Evolutionary conservation across 495 filamentous ascomycete genomes (phyloP), one percentile per base, ranked within the genome.

Genomic region (Oleoguttula mirabilis): DNA sequence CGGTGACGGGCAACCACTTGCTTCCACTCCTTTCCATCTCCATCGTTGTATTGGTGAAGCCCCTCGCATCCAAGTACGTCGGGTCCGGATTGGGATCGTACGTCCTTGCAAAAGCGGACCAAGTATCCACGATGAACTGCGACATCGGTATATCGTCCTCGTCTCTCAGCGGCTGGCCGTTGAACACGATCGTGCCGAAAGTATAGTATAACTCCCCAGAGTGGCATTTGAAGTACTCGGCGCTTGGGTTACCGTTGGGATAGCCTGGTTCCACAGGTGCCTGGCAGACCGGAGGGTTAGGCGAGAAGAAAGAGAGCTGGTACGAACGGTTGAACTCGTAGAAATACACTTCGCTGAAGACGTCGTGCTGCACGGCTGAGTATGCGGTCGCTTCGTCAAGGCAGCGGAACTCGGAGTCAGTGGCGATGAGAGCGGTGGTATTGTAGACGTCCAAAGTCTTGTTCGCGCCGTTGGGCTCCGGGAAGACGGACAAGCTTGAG

Each of bases 311-410:
- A 3, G 48, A 47, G 10, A 62, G 64, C 51, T 75, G 71, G 50
- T 75, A 76, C 3, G 60, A 61, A 3, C 70, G 54, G 52, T 72
- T 64, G 50, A 74, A 71, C 48, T 72, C 69, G 48, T 60, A 69
- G 50, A 64, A 67, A 40, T 59, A 72, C 12, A 39, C 48, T 11
- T 10, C 47, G 19, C 39, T 44, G 47, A 53, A 71, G 40, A 37
- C 57, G 56, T 31, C 32, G 44, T 48, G 62, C 55, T 12, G 39
- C 4, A 21, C 61, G 36, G 15, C 61, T 1, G 60, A 49, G 46
- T 56, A 57, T n/a, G 61, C 63, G 10, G 69, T 72, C 12, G 66
- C 64, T 28, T 71, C 62, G 56, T 60, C 61, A 16, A 66, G 49
- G 50, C 69, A 74, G n/a, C 68, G 60, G 57, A 72, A 72, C 23